These are phyloP conservation scores for Leccinum disarticulatum DNA, from an alignment of 768 basidiomycete genomes.

Conservation along the genomic window DNA sequence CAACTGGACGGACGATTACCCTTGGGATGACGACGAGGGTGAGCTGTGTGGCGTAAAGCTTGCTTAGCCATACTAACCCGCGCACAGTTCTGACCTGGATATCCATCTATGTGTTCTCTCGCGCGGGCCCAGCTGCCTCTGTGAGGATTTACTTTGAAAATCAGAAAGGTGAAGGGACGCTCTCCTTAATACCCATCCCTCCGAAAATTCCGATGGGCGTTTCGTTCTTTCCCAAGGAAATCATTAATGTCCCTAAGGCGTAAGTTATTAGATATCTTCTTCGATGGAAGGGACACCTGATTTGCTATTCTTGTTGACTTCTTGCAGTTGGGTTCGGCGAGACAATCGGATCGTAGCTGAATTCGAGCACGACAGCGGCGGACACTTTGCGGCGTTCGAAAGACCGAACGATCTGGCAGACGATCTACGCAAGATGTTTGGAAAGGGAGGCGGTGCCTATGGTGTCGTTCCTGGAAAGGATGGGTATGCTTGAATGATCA, in stretches of 20 bases:
- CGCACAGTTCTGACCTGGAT: conserved; percentile 57
- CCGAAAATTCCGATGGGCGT: conserved; percentile 45
- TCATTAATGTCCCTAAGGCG: conserved; percentile 37
- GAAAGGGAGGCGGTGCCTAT: conserved; percentile 48
- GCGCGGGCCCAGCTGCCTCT: conserved; percentile 56
- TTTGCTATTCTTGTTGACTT: not conserved
- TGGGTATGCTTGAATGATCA: conserved; percentile 37
- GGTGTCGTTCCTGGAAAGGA: conserved; percentile 44
- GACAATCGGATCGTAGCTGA: conserved; percentile 46
- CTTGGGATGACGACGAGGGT: conserved; percentile 60
- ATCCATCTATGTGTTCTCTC: conserved; percentile 59
- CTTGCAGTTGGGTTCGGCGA: conserved; percentile 43
- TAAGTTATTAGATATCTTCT: conserved; percentile 22
- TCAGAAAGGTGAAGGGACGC: not conserved
- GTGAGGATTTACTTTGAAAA: conserved; percentile 59
- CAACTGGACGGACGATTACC: conserved; percentile 50
- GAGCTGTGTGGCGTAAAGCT: conserved; percentile 7
- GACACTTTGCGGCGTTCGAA: conserved; percentile 61
- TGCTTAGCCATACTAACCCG: not conserved
- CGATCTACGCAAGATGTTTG: conserved; percentile 59
- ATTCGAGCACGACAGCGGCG: conserved; percentile 48
- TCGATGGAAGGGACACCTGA: not conserved
- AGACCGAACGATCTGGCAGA: conserved; percentile 45
- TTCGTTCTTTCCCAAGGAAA: conserved; percentile 54
- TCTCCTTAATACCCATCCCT: accelerated